Evolutionary conservation across 495 filamentous ascomycete genomes (phyloP), one percentile per base, ranked within the genome.

Genomic region (Xylaria acuta): DNA sequence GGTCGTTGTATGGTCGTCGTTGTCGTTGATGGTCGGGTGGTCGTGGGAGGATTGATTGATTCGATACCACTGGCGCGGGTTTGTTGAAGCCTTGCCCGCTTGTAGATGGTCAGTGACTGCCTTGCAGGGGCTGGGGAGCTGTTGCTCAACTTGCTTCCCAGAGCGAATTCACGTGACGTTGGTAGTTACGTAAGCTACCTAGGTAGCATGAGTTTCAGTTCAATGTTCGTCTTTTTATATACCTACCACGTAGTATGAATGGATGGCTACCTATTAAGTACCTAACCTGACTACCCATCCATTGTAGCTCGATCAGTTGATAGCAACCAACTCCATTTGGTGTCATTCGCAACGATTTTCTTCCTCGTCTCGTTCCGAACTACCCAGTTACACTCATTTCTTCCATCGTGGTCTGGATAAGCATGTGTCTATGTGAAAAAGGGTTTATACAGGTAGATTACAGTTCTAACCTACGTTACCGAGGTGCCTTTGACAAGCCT

Each of bases 111-210:
- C 27, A 40, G n/a, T 58, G 66, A 68, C 9, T 67, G 67, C 67
- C 54, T 60, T 69, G 67, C 56, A 69, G 67, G 67, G 67, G 67
- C 20, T 45, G n/a, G 49, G n/a, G 47, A 38, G 34, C 45, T 67
- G 14, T 30, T 30, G 25, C 32, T 40, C 25, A 54, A 54, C 45
- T 67, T 53, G 38, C 34, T 36, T 20, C 6, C 18, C 14, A 38
- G 43, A 51, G 36, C 49, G 36, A 34, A 3, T 69, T 69, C 67
- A 69, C 67, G 67, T 69, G 67, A 69, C 54, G 51, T 45, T 7
- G 65, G 18, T 59, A 16, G 20, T 69, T 69, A 69, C 67, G 38
- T 69, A 69, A 69, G 66, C 66, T 8, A n/a, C n/a, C n/a, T n/a
- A n/a, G n/a, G n/a, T n/a, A 8, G 4, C 41, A 56, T 41, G 20